These are phyloP conservation scores for Candida maesae DNA, from an alignment of 805 yeast species.

Conservation along the genomic window DNA sequence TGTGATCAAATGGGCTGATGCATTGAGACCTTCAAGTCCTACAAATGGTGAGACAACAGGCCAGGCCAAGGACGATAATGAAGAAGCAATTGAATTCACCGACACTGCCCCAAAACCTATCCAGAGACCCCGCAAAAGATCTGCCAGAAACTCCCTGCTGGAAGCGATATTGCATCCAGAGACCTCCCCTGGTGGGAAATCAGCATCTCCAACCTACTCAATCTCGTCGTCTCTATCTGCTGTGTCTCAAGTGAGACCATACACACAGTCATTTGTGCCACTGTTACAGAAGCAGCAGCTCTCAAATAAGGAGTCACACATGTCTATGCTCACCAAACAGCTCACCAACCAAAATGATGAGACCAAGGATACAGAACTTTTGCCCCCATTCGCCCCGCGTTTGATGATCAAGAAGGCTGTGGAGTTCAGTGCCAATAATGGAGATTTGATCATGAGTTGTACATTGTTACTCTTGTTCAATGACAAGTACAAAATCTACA, in stretches of 20 bases:
- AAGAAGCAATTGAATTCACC: constrained; percentile 21
- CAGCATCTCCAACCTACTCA: constrained; percentile 25
- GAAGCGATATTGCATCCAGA: constrained; percentile 25
- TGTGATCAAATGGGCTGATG: constrained; percentile 23
- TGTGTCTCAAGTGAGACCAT: constrained; percentile 12
- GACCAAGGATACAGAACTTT: constrained; percentile 1
- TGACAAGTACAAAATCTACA: constrained; percentile 33
- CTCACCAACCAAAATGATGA: constrained; percentile 19
- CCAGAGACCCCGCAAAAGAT: constrained; percentile 9
- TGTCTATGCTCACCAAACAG: constrained; percentile 26
- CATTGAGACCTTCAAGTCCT: constrained; percentile 9
- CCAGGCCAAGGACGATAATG: constrained; percentile 17
- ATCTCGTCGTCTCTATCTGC: constrained; percentile 17
- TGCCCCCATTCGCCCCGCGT: constrained; percentile 58
- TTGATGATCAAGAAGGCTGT: constrained; percentile 47
- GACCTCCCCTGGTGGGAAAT: constrained; percentile 18
- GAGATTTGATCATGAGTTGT: constrained; percentile 60
- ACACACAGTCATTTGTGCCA: constrained; percentile 16
- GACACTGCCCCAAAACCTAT: constrained; percentile 20
- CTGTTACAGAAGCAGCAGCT: constrained; percentile 12
- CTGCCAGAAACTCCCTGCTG: constrained; percentile 24
- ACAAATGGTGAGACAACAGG: background rate
- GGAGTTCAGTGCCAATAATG: constrained; percentile 55
- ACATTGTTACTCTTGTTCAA: constrained; percentile 54
- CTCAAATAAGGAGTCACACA: constrained; percentile 13